Base-by-base conservation (phyloP, 2,329 filamentous ascomycete genomes). In the Cladosporium sp. region DNA sequence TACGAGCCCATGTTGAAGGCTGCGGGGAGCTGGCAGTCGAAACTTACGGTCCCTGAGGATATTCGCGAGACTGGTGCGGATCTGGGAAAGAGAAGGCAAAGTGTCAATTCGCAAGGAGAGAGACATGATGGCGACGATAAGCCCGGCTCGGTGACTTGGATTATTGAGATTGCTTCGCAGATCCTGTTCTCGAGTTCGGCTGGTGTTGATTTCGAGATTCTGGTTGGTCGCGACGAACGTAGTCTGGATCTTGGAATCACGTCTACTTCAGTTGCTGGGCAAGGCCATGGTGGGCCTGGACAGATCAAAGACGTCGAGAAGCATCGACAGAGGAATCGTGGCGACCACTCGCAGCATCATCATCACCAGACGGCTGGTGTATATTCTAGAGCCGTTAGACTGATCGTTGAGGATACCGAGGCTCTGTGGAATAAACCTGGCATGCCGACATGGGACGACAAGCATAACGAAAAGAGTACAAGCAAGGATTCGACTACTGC, bases 1-100 rank as follows among this genome's bases (percentile, higher is more conserved):
- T 98, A 93, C 65, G 93, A 98, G 72, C 92, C 93, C 43, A 92
- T 95, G 75, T 80, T 98, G 66, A 97, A 97, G 75, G 91, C 93
- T 8, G 93, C 91, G 31, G 91, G 89, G 6, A 83, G 80, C 43
- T 98, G 91, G 87, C 82, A 84, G 62, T 87, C 89, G 54, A 82
- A 84, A 64, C 79, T 98, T 58, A 77, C 82, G 4, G 84, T 98
- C 0, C 92, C 92, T 0, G 85, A 92, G 51, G 76, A 85, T 57
- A 85, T 93, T 55, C 79, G 88, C 44, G 81, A 85, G 66, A 80
- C 74, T 14, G 85, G 85, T 7, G 65, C 66, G 71, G 57, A 68
- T 52, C 38, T 69, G 49, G 63, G 66, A 32, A 54, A 57, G 53
- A 59, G 58, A 33, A 59, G 63, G 46, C 53, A 53, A 6, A 70